A percentile compares a stretch with the other conserved stretches of the same genome.
These are phyloP conservation scores for Entophlyctis luteolus DNA, from an alignment of 192 early-diverging fungal species.

Conservation along the genomic window DNA sequence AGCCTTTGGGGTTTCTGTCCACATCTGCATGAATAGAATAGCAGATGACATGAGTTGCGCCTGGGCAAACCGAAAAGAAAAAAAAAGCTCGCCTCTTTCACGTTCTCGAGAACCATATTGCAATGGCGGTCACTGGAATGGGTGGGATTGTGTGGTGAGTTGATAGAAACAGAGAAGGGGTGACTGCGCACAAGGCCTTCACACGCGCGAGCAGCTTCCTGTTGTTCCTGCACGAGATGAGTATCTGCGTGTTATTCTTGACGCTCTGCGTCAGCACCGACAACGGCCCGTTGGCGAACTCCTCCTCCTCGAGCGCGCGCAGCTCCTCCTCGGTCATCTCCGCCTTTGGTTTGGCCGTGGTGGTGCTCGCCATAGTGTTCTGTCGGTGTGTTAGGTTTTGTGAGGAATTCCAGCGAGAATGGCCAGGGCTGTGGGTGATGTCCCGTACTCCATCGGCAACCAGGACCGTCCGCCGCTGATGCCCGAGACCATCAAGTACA, in stretches of 20 bases:
- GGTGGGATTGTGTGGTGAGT: neutral
- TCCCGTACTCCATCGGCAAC: neutral
- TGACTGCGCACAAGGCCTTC: conserved; percentile 86
- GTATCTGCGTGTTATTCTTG: conserved; percentile 92
- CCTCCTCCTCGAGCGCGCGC: conserved; percentile 79
- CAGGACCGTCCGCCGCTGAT: conserved; percentile 78
- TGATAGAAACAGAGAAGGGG: too few species aligned
- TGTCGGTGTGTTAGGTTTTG: too few species aligned
- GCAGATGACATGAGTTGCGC: too few species aligned
- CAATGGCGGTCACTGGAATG: conserved; percentile 84
- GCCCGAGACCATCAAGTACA: conserved; percentile 75
- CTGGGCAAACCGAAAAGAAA: too few species aligned
- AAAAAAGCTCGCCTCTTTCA: conserved; percentile 76
- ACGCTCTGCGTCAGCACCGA: conserved; percentile 88
- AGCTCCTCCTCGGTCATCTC: conserved; percentile 89
- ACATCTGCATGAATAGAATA: too few species aligned
- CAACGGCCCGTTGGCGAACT: conserved; percentile 95
- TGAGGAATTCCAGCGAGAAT: too few species aligned
- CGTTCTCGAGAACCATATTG: conserved; percentile 99
- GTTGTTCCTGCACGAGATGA: conserved; percentile 96
- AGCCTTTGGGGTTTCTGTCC: conserved; percentile 87
- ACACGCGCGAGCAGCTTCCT: conserved; percentile 93
- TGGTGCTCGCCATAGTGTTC: too few species aligned
- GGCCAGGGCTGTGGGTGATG: too few species aligned
- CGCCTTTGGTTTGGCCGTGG: too few species aligned